Base-by-base conservation (phyloP, 148 eudicot species). In the Spergularia marina region DNA sequence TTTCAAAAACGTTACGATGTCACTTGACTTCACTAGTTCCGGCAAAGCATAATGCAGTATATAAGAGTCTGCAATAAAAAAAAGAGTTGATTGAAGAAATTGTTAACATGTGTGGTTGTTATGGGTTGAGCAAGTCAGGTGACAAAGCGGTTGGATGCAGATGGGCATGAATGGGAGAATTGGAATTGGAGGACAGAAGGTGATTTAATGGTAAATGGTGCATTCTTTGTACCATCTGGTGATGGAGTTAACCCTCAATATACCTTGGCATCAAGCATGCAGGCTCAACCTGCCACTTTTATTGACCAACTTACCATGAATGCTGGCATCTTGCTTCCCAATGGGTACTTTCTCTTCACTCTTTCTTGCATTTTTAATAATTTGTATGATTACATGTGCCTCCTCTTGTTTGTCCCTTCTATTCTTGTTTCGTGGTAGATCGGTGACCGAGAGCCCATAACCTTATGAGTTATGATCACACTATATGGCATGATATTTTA, bases 161-260 rank as follows among this genome's bases (percentile, higher is more conserved):
- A 78, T 17, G 86, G 83, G 51, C 70, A 75, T 7, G 84, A 85
- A 18, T 93, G 98, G 98, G 81, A 79, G 13, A 64, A 60, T 0
- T 93, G 98, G 98, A 87, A 93, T 57, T 93, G 98, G 98, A 89
- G 98, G 67, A 86, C 93, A 10, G 96, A 93, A 10, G 98, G 98
- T 12, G 98, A 93, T 76, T 52, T 85, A 56, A 72, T 93, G 91
- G 88, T 85, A 25, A 90, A 93, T 75, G 98, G 98, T 44, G 98
- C 98, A 34, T 93, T 81, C 78, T 93, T 93, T 69, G 98, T 93
- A 68, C 91, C 98, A 44, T 93, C 98, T 0, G 98, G 98, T 53
- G 83, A 75, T 72, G 96, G 91, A 1, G 57, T 85, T 0, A 83
- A 74, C 40, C 41, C 78, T 53, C 86, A 86, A 34, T 90, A 87